A percentile compares a stretch with the other conserved stretches of the same genome.
phyloP scores from a whole-genome alignment of 2,329 filamentous ascomycete species.

The Lecanicillium sp. region DNA sequence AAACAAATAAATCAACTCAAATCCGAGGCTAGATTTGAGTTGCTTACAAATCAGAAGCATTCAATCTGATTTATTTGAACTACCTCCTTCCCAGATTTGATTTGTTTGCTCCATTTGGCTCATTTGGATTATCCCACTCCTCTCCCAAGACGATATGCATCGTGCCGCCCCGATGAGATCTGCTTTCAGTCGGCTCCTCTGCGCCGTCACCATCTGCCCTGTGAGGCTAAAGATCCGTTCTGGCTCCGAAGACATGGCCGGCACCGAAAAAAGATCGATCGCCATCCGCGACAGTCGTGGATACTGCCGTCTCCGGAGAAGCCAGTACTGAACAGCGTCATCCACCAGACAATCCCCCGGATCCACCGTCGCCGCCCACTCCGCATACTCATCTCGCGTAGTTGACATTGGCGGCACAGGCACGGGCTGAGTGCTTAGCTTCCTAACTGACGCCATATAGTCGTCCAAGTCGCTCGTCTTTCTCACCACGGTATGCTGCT shows the following conservation, averaged over 20 bases:
- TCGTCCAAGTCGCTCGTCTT: not conserved
- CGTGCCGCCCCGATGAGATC: constrained; percentile 5
- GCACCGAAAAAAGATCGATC: constrained; percentile 8
- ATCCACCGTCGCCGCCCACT: constrained; percentile 5
- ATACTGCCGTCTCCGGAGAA: constrained; percentile 6
- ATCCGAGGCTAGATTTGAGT: no score
- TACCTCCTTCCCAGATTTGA: no score
- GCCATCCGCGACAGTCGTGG: constrained; percentile 6
- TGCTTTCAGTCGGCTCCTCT: constrained; percentile 2
- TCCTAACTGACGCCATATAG: not conserved
- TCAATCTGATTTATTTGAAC: no score
- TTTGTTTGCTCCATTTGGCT: no score
- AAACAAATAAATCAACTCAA: no score
- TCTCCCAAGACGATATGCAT: constrained; percentile 8
- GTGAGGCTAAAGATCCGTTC: constrained; percentile 7
- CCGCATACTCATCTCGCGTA: constrained; percentile 4
- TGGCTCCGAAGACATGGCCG: constrained; percentile 7
- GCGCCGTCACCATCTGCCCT: not conserved
- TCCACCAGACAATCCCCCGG: constrained; percentile 8
- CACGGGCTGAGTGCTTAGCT: constrained; percentile 1
- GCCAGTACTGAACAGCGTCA: constrained; percentile 5
- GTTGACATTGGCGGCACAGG: constrained; percentile 1
- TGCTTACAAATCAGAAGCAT: no score
- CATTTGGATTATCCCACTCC: constrained; percentile 6
- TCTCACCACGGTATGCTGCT: not conserved